Conservation (phyloP, 1,284 basidiomycete genomes). For the Sparassis latifolia region DNA sequence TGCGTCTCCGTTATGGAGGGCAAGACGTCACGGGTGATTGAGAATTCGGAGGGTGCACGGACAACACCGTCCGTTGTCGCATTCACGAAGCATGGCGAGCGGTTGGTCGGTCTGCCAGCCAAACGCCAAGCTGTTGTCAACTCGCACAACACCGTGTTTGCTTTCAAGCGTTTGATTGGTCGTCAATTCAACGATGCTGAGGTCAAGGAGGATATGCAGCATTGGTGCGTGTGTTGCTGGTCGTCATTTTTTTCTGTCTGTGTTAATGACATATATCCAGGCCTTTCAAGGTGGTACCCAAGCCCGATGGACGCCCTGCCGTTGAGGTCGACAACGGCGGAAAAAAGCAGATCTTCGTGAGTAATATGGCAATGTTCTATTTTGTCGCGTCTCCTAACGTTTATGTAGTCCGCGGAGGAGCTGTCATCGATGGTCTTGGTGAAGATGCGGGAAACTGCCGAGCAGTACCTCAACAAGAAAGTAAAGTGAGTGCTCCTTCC, state of each 20-base stretch:
- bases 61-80: slow-evolving; percentile 98
- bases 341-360: slow-evolving; percentile 61
- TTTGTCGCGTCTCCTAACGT: not conserved
- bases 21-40: slow-evolving; percentile 89
- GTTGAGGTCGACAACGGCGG: slow-evolving; percentile 77
- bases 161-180: slow-evolving; percentile 96
- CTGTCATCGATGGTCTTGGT: slow-evolving; percentile 81
- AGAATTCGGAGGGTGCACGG: slow-evolving; percentile 96
- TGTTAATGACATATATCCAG: slow-evolving; percentile 26
- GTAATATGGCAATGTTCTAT: slow-evolving; percentile 20
- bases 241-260: not conserved
- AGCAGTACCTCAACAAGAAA: slow-evolving; percentile 87
- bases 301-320: slow-evolving; percentile 64
- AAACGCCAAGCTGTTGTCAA: slow-evolving; percentile 98
- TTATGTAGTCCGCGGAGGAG: slow-evolving; percentile 67
- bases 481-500: slow-evolving; percentile 68
- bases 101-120: slow-evolving; percentile 92
- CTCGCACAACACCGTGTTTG: slow-evolving; percentile 89
- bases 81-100: slow-evolving; percentile 94
- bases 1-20: slow-evolving; percentile 97
- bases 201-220: slow-evolving; percentile 85
- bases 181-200: slow-evolving; percentile 92
- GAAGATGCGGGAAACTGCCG: slow-evolving; percentile 96
- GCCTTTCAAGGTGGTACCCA: slow-evolving; percentile 79
- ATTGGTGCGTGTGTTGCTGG: slow-evolving; percentile 46